A percentile compares a stretch with the other conserved stretches of the same genome.
These are phyloP conservation scores for Stenogyne calaminthoides DNA, from an alignment of 305 asterid genomes.

Conservation along the genomic window DNA sequence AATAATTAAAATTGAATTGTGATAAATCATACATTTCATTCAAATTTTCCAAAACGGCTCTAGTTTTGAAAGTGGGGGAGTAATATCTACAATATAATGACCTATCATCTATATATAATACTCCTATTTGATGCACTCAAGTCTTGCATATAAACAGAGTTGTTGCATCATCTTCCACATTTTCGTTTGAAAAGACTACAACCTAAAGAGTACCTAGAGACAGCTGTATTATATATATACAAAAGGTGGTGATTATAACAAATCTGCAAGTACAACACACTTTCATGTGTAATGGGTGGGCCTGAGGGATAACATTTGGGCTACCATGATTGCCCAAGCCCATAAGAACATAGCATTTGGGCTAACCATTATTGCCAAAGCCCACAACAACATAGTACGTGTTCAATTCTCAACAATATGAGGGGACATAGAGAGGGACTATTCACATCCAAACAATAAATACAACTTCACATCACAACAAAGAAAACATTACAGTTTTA, in stretches of 20 bases:
- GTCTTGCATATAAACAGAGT: neutral
- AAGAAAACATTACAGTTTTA: neutral
- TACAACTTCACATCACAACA: neutral
- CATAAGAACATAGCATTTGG: neutral
- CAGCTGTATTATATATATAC: neutral
- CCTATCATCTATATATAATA: too few relatives aligned
- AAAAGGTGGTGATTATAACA: neutral
- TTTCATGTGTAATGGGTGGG: neutral
- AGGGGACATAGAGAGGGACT: neutral
- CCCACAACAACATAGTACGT: neutral
- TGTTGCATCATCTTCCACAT: neutral
- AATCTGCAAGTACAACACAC: neutral
- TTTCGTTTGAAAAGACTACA: neutral
- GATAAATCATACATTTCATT: too few relatives aligned
- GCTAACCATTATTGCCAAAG: neutral
- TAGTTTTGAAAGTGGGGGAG: too few relatives aligned
- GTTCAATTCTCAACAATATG: neutral
- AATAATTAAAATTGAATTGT: too few relatives aligned
- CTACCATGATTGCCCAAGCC: neutral
- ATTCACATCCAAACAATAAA: neutral
- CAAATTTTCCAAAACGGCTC: too few relatives aligned
- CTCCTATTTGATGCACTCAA: neutral
- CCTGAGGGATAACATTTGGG: neutral
- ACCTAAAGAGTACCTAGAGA: neutral
- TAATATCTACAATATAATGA: too few relatives aligned